Base-by-base conservation (phyloP, 805 yeast species). In the Grigorovia jiainica region DNA sequence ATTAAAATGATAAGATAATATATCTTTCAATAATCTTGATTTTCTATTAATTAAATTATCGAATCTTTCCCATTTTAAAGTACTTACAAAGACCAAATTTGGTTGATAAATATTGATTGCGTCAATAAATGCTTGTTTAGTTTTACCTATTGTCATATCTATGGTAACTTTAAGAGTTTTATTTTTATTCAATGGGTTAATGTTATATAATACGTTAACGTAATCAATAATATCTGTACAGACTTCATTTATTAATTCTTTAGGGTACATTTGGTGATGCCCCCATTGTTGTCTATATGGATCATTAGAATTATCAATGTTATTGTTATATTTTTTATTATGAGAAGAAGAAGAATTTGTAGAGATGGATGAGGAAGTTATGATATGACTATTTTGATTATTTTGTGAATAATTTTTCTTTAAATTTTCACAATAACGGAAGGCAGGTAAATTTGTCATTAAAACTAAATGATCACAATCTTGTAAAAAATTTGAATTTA, bases 391-490 rank as follows among this genome's bases (percentile, higher is more conserved):
- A 27, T 6, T 27, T 27, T 27, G 31, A 13, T 27, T n/a, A 4
- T 25, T 6, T 25, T 21, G 6, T 21, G 24, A 57, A n/a, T 7
- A 23, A 11, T 31, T 25, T 11, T 15, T 17, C 19, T 13, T 30
- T 21, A 3, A 30, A 6, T 23, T 38, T 31, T 24, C 13, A 36
- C 24, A 36, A n/a, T n/a, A 8, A 18, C 21, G 29, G 7, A 51
- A 39, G 36, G 49, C 36, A 2, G 65, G 64, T 21, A 60, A 40
- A 37, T 57, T 59, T 2, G 87, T 70, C 8, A 76, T 70, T 5
- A 83, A 70, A 4, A 82, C 73, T 5, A 83, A 59, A 8, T 76
- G 71, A 56, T 83, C 94, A 7, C 86, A 84, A 52, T 77, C 65
- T 47, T 73, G 76, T 3, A 78, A 57, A 27, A 27, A 27, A 8